Conservation (phyloP, 805 yeast genomes). For the Saturnispora silvae region DNA sequence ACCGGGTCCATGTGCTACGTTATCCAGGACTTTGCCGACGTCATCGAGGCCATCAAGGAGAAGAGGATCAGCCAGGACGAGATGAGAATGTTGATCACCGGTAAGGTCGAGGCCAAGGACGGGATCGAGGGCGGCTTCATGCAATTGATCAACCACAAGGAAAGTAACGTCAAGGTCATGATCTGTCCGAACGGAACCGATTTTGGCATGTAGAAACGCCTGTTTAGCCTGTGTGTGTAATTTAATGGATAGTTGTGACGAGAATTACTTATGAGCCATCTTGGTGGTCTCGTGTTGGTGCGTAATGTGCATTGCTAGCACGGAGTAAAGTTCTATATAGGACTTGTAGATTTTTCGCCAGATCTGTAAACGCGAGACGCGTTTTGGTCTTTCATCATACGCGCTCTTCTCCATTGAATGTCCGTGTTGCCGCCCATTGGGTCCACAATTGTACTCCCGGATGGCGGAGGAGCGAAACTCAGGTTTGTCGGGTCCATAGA, state of each 20-base stretch:
- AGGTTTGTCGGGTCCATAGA: conserved; percentile 64
- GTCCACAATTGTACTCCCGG: too few species aligned
- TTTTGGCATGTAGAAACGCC: conserved; percentile 8
- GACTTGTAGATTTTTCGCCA: too few species aligned
- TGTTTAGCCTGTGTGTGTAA: too few species aligned
- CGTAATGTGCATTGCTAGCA: too few species aligned
- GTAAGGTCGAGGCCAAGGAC: conserved; percentile 37
- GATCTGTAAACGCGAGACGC: too few species aligned
- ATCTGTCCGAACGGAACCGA: conserved; percentile 34
- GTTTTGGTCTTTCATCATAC: too few species aligned
- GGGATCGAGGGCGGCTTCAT: conserved; percentile 44
- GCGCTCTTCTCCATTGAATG: too few species aligned
- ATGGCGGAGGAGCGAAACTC: conserved; percentile 38
- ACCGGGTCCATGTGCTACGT: conserved; percentile 57
- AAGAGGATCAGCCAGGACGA: conserved; percentile 37
- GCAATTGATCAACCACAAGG: conserved; percentile 42
- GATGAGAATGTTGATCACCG: conserved; percentile 41
- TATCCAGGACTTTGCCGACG: conserved; percentile 45
- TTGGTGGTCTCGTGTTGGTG: too few species aligned
- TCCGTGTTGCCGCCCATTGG: too few species aligned
- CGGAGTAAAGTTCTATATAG: too few species aligned
- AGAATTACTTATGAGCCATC: too few species aligned
- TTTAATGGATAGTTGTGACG: too few species aligned
- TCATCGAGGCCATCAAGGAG: conserved; percentile 37
- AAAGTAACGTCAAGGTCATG: conserved; percentile 42